Evolutionary conservation across 1,139 yeast species (phyloP).

Genomic region (Tardiomyces depauwii): DNA sequence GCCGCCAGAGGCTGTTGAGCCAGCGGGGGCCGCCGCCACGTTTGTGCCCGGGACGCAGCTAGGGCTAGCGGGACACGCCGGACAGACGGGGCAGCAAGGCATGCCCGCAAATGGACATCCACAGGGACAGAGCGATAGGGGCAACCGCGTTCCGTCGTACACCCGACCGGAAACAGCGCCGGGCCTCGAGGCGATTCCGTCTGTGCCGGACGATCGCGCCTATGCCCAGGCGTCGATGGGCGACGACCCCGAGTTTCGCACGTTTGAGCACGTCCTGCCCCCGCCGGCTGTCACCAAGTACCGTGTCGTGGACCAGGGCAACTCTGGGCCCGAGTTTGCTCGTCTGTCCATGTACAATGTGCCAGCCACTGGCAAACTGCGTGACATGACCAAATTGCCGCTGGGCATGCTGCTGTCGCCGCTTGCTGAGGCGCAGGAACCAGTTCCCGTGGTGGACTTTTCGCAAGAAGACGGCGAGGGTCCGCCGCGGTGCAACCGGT

Average conservation of each 20-base stretch:
- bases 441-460: conserved; percentile 61
- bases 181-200: conserved; percentile 24
- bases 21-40: too few species aligned
- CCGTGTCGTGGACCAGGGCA: conserved; percentile 68
- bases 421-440: conserved; percentile 40
- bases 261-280: conserved; percentile 68
- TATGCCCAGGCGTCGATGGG: conserved; percentile 39
- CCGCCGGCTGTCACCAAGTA: conserved; percentile 73
- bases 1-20: background rate
- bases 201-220: conserved; percentile 47
- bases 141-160: background rate
- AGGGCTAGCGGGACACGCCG: too few species aligned
- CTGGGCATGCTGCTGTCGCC: conserved; percentile 75
- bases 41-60: too few species aligned
- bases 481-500: conserved; percentile 84
- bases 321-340: conserved; percentile 70
- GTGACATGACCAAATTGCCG: conserved; percentile 67
- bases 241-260: conserved; percentile 39
- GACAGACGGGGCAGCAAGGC: too few species aligned
- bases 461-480: conserved; percentile 26
- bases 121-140: background rate
- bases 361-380: conserved; percentile 63
- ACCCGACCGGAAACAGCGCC: background rate
- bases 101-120: too few species aligned
- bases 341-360: conserved; percentile 75